Evolutionary conservation across 345 rosid genomes (phyloP).

Genomic region (Arabis hirsuta): DNA sequence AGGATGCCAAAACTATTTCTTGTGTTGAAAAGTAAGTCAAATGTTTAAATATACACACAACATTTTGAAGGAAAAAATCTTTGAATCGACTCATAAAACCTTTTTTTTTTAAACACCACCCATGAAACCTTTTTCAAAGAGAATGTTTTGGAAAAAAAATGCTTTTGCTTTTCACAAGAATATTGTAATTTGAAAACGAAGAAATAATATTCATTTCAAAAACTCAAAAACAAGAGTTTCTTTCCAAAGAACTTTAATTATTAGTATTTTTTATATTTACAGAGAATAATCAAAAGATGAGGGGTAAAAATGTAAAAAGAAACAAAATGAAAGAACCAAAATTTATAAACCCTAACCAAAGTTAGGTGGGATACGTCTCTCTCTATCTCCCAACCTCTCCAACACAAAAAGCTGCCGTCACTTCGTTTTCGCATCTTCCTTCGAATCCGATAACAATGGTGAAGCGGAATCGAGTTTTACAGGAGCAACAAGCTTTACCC

Average conservation of each 20-base stretch:
- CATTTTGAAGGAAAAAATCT: too few species aligned
- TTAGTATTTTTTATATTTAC: not conserved
- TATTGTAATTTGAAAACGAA: not conserved
- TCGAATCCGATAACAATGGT: conserved; percentile 28
- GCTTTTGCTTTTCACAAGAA: conserved; percentile 4
- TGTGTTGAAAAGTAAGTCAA: too few species aligned
- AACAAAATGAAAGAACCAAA: not conserved
- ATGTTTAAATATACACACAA: too few species aligned
- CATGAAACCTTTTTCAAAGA: not conserved
- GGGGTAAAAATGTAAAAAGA: conserved; percentile 28
- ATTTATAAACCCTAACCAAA: conserved; percentile 33
- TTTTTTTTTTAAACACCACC: too few species aligned
- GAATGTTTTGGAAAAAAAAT: not conserved
- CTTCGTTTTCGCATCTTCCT: not conserved
- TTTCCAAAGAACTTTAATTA: not conserved
- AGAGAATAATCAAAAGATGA: not conserved
- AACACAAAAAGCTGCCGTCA: conserved; percentile 23
- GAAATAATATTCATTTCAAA: not conserved
- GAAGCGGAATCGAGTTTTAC: conserved; percentile 30
- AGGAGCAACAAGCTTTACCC: conserved; percentile 17
- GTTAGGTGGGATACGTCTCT: not conserved
- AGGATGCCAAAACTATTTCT: too few species aligned
- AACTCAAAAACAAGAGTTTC: not conserved
- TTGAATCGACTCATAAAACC: too few species aligned
- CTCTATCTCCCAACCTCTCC: not conserved